phyloP scores from a whole-genome alignment of 2,329 filamentous ascomycete genomes.

The Mycosphaerella sp. region DNA sequence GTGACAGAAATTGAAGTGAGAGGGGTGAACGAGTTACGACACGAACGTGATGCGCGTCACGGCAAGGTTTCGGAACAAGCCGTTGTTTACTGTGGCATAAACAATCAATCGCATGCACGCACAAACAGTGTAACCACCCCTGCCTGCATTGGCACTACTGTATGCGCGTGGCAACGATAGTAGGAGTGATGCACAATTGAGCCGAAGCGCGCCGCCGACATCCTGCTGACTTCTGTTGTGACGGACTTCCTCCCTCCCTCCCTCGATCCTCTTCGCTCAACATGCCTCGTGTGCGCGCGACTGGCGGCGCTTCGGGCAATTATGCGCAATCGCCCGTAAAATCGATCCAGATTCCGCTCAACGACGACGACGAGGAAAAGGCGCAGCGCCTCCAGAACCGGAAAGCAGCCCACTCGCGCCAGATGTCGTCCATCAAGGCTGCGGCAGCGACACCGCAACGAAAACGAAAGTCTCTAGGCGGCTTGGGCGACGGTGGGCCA shows the following conservation, averaged over 20 bases:
- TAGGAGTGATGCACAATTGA: neutral
- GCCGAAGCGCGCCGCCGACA: neutral
- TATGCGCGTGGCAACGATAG: neutral
- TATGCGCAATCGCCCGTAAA: conserved; percentile 48
- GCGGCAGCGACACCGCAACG: conserved; percentile 52
- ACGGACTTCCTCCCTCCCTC: neutral
- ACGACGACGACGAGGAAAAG: conserved; percentile 91
- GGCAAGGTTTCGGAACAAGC: too few relatives aligned
- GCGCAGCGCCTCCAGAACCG: conserved; percentile 79
- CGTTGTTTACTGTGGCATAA: neutral
- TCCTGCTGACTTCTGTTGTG: neutral
- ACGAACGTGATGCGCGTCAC: too few relatives aligned
- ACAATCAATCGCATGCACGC: neutral
- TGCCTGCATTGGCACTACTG: neutral
- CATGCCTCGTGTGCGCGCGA: conserved; percentile 37
- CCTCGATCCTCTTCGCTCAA: neutral
- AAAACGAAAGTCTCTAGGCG: conserved; percentile 37
- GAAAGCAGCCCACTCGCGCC: conserved; percentile 79
- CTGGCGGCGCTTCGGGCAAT: conserved; percentile 44
- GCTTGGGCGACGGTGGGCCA: conserved; percentile 39
- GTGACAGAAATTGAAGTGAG: too few relatives aligned
- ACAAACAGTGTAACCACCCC: neutral
- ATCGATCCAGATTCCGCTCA: conserved; percentile 72
- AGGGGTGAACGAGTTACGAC: too few relatives aligned
- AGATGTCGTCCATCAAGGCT: conserved; percentile 85